Percentiles rank a stretch among this genome's conserved stretches.
Evolutionary conservation across 345 rosid species (phyloP).

Genomic region (Lenwebbia sp.): DNA sequence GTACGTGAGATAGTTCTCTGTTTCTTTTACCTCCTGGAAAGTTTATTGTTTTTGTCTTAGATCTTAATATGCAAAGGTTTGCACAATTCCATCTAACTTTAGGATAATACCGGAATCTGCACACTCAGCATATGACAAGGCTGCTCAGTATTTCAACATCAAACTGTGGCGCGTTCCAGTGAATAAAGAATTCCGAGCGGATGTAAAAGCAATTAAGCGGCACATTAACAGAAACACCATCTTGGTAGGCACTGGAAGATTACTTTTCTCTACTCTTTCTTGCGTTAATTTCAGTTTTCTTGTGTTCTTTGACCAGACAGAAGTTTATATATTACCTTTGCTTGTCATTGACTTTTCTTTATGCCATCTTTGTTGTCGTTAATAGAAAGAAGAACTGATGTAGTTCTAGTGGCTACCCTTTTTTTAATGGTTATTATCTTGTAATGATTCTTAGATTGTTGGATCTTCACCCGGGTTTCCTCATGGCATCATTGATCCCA

Average conservation of each 20-base stretch:
- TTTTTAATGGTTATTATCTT: background rate
- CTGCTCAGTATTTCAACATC: constrained; percentile 90
- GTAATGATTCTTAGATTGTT: constrained; percentile 57
- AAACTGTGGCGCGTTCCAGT: constrained; percentile 91
- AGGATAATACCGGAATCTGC: constrained; percentile 97
- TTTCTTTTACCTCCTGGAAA: background rate
- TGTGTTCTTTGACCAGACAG: background rate
- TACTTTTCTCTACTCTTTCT: background rate
- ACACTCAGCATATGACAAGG: constrained; percentile 97
- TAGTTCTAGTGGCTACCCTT: background rate
- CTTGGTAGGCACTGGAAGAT: constrained; percentile 40
- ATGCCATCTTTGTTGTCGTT: background rate
- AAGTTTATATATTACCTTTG: background rate
- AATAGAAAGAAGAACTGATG: background rate
- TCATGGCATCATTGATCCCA: constrained; percentile 96
- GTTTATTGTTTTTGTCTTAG: background rate
- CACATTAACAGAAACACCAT: constrained; percentile 71
- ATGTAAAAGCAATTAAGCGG: constrained; percentile 58
- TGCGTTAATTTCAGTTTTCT: background rate
- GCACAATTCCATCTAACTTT: constrained; percentile 6
- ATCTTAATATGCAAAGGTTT: background rate
- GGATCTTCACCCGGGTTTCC: constrained; percentile 99
- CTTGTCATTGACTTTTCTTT: background rate
- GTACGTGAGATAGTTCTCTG: constrained; percentile 12
- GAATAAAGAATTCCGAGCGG: constrained; percentile 69